Base-by-base conservation (phyloP, 2,329 filamentous ascomycete genomes). In the Aureobasidium sp. region DNA sequence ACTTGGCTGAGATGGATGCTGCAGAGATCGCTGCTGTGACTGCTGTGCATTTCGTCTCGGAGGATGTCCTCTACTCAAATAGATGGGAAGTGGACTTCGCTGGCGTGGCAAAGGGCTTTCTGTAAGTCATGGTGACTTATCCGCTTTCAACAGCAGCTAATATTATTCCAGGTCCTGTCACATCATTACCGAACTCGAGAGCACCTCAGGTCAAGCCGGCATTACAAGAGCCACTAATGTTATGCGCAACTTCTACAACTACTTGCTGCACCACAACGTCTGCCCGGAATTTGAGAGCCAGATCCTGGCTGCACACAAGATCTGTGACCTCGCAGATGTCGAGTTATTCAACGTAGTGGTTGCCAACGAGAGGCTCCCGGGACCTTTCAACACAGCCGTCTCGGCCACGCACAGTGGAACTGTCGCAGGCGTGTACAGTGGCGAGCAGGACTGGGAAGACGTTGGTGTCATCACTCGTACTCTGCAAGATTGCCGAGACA, bases 171-270 rank as follows among this genome's bases (percentile, higher is more conserved):
- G 57, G 10, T 60, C 57, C 34, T 60, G 46, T n/a, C 44, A 60
- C 37, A 60, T 60, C 10, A 5, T 60, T 26, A 43, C 32, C 46
- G 27, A 46, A 2, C 44, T 65, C 41, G 41, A 46, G 26, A 47
- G 48, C 47, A 27, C 51, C 20, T 26, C 47, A 34, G 41, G 44
- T 27, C 59, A 53, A 17, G 27, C 39, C 36, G 44, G 55, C 29
- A 56, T 51, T 8, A 32, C 36, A 46, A 81, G 13, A 80, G 70
- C 24, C 3, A 84, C 87, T 24, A 81, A 82, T 37, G 84, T 95
- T 0, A 80, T 97, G 44, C 84, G 85, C 64, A 96, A 94, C 71
- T 97, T 97, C 71, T 84, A 96, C 66, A 89, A 90, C 66, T 99
- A 97, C 67, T 79, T 97, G 0, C 79, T 92, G 10, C 84, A 88